Conservation (phyloP, 163 green algal genomes). For the Scenedesmus sp. region DNA sequence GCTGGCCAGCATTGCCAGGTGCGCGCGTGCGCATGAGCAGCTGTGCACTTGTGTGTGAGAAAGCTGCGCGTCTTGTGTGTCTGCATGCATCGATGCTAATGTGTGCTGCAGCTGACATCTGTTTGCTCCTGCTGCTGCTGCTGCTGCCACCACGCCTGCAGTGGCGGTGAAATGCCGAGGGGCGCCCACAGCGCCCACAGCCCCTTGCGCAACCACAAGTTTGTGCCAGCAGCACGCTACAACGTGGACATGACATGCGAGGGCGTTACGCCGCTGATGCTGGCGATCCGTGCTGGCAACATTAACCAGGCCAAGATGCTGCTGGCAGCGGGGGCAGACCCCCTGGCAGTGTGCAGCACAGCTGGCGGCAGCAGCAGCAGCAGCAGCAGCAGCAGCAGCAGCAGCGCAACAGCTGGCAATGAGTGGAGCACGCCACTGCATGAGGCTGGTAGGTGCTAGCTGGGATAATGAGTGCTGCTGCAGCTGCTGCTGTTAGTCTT, state of each 20-base stretch:
- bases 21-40: no score
- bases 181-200: neutral
- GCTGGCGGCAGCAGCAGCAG: neutral
- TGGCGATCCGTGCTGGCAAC: constrained; percentile 7
- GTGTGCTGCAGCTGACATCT: neutral
- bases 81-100: no score
- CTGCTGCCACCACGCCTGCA: neutral
- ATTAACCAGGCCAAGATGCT: neutral
- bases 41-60: no score
- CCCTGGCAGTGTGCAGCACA: neutral
- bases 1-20: no score
- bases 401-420: neutral
- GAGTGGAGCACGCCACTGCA: constrained; percentile 39
- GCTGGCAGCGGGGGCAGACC: constrained; percentile 31
- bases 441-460: neutral
- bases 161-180: neutral
- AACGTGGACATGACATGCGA: constrained; percentile 18
- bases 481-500: no score
- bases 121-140: neutral
- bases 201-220: neutral
- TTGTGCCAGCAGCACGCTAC: neutral
- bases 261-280: constrained; percentile 16
- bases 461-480: neutral
- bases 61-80: no score
- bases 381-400: neutral